These are phyloP conservation scores for Edaphochlamys debaryana DNA, from an alignment of 139 green algal species.

Conservation along the genomic window DNA sequence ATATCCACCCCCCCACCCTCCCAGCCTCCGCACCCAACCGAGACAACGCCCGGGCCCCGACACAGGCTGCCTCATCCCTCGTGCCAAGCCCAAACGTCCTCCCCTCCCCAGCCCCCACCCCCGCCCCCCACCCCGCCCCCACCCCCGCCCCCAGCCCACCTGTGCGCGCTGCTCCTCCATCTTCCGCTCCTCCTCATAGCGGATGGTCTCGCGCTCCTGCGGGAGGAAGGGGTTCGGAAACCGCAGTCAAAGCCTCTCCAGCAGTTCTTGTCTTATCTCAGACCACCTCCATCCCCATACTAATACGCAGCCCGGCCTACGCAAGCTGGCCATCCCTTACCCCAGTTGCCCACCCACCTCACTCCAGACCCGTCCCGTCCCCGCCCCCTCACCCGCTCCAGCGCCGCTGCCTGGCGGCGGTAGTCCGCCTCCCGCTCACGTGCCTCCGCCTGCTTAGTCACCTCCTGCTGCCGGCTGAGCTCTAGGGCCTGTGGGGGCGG, in stretches of 20 bases:
- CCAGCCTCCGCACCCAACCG: no score
- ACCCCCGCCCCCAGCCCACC: conserved; percentile 34
- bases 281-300: background rate
- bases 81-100: no score
- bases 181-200: conserved; percentile 91
- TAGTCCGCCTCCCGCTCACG: conserved; percentile 82
- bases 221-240: background rate
- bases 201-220: conserved; percentile 87
- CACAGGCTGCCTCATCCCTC: no score
- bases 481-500: conserved; percentile 84
- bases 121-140: background rate
- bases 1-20: no score
- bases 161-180: conserved; percentile 67
- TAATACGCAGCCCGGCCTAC: background rate
- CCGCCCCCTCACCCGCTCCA: conserved; percentile 56
- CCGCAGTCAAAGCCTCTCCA: no score
- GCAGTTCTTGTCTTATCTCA: no score
- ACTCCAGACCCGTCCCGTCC: no score
- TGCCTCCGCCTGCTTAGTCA: conserved; percentile 88
- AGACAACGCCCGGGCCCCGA: no score
- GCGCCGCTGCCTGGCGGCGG: conserved; percentile 55
- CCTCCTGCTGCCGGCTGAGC: conserved; percentile 89
- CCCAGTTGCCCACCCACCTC: no score
- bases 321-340: no score
- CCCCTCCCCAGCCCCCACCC: background rate